Conservation (phyloP, 2,329 filamentous ascomycete species). For the Sordariomycetes sp. region DNA sequence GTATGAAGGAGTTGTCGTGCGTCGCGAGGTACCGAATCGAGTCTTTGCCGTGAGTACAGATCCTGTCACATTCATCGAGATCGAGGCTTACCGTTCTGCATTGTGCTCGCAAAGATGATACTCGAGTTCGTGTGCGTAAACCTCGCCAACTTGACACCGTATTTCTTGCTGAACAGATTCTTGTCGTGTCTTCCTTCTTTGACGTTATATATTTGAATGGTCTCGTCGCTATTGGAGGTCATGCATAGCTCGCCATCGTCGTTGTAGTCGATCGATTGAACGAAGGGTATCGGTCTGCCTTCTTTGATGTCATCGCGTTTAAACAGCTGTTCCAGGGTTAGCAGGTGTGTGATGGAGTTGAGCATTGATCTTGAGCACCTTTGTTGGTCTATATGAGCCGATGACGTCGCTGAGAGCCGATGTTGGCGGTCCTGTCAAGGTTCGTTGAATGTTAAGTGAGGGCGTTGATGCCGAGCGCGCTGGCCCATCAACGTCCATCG, state of each 20-base stretch:
- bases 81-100: conserved; percentile 66
- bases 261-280: conserved; percentile 93
- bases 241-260: conserved; percentile 90
- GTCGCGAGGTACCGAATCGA: conserved; percentile 80
- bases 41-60: conserved; percentile 34
- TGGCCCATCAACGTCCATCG: conserved; percentile 46
- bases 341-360: neutral
- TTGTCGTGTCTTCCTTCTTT: conserved; percentile 86
- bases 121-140: conserved; percentile 89
- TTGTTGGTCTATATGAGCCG: conserved; percentile 67
- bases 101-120: conserved; percentile 93
- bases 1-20: conserved; percentile 92
- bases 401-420: conserved; percentile 73
- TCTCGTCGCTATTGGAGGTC: conserved; percentile 87
- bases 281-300: conserved; percentile 44
- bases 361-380: conserved; percentile 41
- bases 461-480: conserved; percentile 30
- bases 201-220: conserved; percentile 90
- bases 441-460: conserved; percentile 41
- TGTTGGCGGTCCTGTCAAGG: conserved; percentile 33
- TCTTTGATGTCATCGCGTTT: conserved; percentile 47
- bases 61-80: neutral
- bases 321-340: conserved; percentile 34
- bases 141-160: conserved; percentile 85
- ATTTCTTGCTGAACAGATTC: conserved; percentile 88